These are phyloP conservation scores for Ensete glaucum DNA, from an alignment of 176 grass and related monocot species.

Conservation along the genomic window DNA sequence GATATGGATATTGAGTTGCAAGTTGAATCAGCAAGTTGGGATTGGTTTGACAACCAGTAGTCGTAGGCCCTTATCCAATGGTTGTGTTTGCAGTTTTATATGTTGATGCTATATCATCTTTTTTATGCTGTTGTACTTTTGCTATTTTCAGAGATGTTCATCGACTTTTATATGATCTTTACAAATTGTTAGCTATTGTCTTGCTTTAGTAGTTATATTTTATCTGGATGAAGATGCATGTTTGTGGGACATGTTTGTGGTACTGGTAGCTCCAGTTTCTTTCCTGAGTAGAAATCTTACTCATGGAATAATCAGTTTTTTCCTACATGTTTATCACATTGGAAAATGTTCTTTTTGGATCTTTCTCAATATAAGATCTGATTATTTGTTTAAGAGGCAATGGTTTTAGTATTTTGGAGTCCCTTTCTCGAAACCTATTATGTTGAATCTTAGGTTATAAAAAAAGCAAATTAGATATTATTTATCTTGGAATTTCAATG, in stretches of 20 bases:
- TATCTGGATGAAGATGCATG: not conserved
- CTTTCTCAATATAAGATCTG: too few relatives aligned
- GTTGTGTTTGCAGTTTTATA: conserved; percentile 6
- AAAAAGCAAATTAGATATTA: too few relatives aligned
- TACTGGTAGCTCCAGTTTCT: too few relatives aligned
- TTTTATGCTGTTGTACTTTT: conserved; percentile 9
- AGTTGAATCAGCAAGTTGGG: not conserved
- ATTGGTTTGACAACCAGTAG: not conserved
- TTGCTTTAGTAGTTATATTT: not conserved
- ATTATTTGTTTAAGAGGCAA: too few relatives aligned
- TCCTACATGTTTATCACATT: too few relatives aligned
- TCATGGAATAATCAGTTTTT: not conserved
- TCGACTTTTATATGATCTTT: not conserved
- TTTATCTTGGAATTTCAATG: too few relatives aligned
- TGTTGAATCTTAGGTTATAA: too few relatives aligned
- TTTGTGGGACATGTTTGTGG: not conserved
- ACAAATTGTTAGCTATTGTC: not conserved
- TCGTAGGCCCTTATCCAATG: conserved; percentile 2
- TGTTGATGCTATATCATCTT: not conserved
- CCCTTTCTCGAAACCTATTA: too few relatives aligned
- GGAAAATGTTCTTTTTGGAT: too few relatives aligned
- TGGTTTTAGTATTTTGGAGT: too few relatives aligned
- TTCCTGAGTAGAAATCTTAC: not conserved
- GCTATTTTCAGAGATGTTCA: not conserved
- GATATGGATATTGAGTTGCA: not conserved